Base-by-base conservation (phyloP, 805 yeast genomes). In the Candida sphagnicola region DNA sequence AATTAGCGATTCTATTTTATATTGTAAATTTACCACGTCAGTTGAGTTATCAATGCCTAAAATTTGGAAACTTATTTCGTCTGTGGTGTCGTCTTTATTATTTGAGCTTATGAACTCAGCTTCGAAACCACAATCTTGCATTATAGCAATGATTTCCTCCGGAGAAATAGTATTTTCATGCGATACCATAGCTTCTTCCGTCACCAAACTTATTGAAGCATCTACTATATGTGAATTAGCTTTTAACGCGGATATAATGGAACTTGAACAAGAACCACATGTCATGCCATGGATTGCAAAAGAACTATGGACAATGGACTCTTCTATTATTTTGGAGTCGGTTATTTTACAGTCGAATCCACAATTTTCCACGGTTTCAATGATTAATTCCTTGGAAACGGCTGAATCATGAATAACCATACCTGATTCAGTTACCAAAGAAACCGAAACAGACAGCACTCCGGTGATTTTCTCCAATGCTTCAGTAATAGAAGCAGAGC, bases 241-340 rank as follows among this genome's bases (percentile, higher is more conserved):
- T 39, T 68, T 61, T 18, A 87, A 51, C 1, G 80, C 80, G 18
- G 63, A 60, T 0, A 81, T 75, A 15, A 91, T 77, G 0, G 93
- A 67, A 2, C 82, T 70, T 0, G 85, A 74, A 56, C 98, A 91
- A 1, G 95, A 75, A 2, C 93, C 82, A 54, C 97, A 91, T 2
- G 98, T 90, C 97, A 90, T 91, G 2, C 97, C 97, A 12, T 64
- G 58, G 1, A 83, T 64, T 3, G 57, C 48, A 2, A 70, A 43
- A 23, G 18, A 13, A 11, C 28, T 19, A 4, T 18, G 4, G 21
- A 23, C 17, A 11, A 16, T 34, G 17, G 18, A 30, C 5, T 8
- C 13, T 8, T 10, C 15, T 13, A 5, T 12, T 4, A n/a, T 11
- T 23, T 33, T 16, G 32, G 29, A 8, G 48, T 25, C 4, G 28